These are phyloP conservation scores for Silene coronaria DNA, from an alignment of 179 eudicot genomes.

Conservation along the genomic window DNA sequence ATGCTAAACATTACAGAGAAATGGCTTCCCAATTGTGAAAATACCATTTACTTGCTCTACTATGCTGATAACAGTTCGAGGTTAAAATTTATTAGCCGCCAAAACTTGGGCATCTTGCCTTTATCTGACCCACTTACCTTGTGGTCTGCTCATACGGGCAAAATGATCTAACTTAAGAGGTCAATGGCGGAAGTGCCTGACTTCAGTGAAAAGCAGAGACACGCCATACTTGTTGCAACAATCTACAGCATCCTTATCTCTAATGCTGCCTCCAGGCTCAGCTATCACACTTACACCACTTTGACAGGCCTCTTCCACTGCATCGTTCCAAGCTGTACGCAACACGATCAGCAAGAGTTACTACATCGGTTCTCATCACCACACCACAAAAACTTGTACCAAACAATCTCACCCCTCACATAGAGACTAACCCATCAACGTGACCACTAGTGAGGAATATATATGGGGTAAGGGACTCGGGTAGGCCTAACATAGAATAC, in stretches of 20 bases:
- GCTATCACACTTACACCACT: slow-evolving; percentile 71
- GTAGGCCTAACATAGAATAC: not conserved
- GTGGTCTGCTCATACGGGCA: not conserved
- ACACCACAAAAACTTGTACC: not conserved
- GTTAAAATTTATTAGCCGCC: slow-evolving; percentile 7
- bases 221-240: slow-evolving; percentile 89
- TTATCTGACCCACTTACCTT: not conserved
- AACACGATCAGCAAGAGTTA: not conserved
- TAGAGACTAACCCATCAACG: too few species aligned
- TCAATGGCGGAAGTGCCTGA: slow-evolving; percentile 88
- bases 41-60: not conserved
- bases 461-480: not conserved
- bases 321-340: slow-evolving; percentile 82
- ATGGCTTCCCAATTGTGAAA: not conserved
- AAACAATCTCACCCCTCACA: not conserved
- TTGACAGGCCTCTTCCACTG: slow-evolving; percentile 92
- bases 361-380: too few species aligned
- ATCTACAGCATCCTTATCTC: slow-evolving; percentile 77
- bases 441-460: not conserved
- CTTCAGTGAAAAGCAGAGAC: slow-evolving; percentile 68
- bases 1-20: not conserved
- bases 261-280: slow-evolving; percentile 90
- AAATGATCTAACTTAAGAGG: not conserved
- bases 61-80: not conserved
- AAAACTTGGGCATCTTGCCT: slow-evolving; percentile 1